Conservation (phyloP, 176 grass and related monocot genomes). For the Raddia guianensis region DNA sequence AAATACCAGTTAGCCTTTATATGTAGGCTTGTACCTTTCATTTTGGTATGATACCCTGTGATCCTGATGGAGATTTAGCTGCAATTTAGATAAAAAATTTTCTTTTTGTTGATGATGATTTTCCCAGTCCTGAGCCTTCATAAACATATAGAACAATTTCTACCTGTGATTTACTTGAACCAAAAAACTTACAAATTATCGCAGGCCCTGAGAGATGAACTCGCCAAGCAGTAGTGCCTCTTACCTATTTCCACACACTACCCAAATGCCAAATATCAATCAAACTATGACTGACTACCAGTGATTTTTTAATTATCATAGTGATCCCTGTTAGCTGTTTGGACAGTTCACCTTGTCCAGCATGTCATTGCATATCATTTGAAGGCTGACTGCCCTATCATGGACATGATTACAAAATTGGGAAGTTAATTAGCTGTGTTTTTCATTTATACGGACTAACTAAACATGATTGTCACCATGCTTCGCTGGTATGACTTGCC, state of each 20-base stretch:
- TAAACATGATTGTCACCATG: slow-evolving; percentile 11
- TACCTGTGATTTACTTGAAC: neutral
- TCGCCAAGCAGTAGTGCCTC: neutral
- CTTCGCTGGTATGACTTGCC: neutral
- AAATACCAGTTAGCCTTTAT: slow-evolving; percentile 11
- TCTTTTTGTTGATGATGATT: neutral
- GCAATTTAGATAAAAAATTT: neutral
- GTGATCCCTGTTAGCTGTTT: neutral
- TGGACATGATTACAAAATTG: neutral
- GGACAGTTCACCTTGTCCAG: neutral
- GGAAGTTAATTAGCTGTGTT: neutral
- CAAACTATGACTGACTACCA: neutral
- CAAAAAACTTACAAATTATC: neutral
- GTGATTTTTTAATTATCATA: neutral
- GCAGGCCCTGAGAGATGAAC: slow-evolving; percentile 3
- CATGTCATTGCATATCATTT: neutral
- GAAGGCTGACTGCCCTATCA: neutral
- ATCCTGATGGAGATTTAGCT: neutral
- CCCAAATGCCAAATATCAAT: neutral
- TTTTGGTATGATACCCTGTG: neutral
- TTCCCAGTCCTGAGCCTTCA: slow-evolving; percentile 7
- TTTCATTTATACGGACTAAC: neutral
- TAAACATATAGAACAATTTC: neutral
- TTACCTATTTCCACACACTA: slow-evolving; percentile 2
- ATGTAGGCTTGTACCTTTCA: neutral